Conservation (phyloP, 1,139 yeast species). For the Petasospora rhodanensis region DNA sequence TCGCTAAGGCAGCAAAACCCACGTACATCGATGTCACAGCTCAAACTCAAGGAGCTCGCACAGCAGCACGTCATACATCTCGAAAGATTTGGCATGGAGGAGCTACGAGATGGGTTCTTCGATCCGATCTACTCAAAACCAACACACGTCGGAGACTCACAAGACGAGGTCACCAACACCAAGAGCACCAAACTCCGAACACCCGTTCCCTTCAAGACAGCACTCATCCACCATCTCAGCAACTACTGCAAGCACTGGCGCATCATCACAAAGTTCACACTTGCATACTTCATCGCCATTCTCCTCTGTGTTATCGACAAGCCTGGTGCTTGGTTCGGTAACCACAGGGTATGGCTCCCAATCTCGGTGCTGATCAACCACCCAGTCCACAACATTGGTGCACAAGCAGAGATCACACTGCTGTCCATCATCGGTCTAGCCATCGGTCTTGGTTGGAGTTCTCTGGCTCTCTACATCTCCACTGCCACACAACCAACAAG, state of each 20-base stretch:
- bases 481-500: constrained; percentile 36
- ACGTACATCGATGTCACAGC: constrained; percentile 30
- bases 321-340: constrained; percentile 40
- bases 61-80: constrained; percentile 26
- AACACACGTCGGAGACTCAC: constrained; percentile 11
- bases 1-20: constrained; percentile 17
- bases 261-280: constrained; percentile 33
- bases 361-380: constrained; percentile 41
- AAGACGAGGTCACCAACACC: neutral
- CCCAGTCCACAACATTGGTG: constrained; percentile 43
- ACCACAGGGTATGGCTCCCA: constrained; percentile 35
- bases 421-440: constrained; percentile 40
- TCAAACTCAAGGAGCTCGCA: constrained; percentile 28
- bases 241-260: constrained; percentile 2
- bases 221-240: neutral
- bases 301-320: constrained; percentile 36
- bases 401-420: constrained; percentile 42
- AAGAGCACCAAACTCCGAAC: neutral
- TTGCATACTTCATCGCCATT: constrained; percentile 37
- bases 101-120: constrained; percentile 43
- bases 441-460: constrained; percentile 44
- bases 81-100: constrained; percentile 34
- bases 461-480: constrained; percentile 39
- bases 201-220: neutral
- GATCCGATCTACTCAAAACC: constrained; percentile 41